phyloP scores from a whole-genome alignment of 2,329 filamentous ascomycete species.

The Verticillium nubilum region DNA sequence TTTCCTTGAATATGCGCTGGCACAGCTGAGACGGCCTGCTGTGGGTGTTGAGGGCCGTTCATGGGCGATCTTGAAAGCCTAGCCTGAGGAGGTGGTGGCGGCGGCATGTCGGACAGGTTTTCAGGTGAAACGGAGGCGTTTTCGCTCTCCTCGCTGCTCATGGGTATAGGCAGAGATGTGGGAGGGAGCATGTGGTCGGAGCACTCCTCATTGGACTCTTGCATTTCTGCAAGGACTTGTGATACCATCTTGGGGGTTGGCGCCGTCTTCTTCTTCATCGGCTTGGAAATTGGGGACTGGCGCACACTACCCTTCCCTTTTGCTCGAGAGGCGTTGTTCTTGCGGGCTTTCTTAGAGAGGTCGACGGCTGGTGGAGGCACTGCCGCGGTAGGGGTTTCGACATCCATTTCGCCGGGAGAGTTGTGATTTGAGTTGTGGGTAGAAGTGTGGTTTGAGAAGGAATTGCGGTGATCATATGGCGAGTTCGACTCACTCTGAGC shows the following conservation, averaged over 20 bases:
- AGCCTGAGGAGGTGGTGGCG: constrained; percentile 61
- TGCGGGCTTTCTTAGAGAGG: constrained; percentile 45
- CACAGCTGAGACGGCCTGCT: constrained; percentile 14
- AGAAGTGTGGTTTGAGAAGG: constrained; percentile 34
- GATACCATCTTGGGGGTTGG: constrained; percentile 52
- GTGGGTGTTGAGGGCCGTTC: constrained; percentile 48
- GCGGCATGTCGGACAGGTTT: constrained; percentile 60
- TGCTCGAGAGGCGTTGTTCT: constrained; percentile 46
- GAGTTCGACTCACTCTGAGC: constrained; percentile 56
- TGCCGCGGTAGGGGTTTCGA: constrained; percentile 33
- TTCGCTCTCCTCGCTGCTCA: constrained; percentile 50
- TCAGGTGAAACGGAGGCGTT: constrained; percentile 62
- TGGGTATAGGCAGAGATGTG: constrained; percentile 8
- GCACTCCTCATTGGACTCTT: constrained; percentile 34
- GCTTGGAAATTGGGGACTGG: constrained; percentile 69
- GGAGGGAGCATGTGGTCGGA: constrained; percentile 13
- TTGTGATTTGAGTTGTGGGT: constrained; percentile 33
- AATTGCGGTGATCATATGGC: constrained; percentile 38
- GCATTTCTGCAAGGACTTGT: constrained; percentile 49
- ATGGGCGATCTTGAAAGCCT: constrained; percentile 59
- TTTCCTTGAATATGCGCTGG: constrained; percentile 27
- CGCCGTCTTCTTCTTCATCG: constrained; percentile 48
- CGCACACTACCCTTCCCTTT: constrained; percentile 50
- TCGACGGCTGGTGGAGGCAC: constrained; percentile 36
- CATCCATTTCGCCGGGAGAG: constrained; percentile 54